phyloP scores from a whole-genome alignment of 148 eudicot species.

The Drosera capensis region DNA sequence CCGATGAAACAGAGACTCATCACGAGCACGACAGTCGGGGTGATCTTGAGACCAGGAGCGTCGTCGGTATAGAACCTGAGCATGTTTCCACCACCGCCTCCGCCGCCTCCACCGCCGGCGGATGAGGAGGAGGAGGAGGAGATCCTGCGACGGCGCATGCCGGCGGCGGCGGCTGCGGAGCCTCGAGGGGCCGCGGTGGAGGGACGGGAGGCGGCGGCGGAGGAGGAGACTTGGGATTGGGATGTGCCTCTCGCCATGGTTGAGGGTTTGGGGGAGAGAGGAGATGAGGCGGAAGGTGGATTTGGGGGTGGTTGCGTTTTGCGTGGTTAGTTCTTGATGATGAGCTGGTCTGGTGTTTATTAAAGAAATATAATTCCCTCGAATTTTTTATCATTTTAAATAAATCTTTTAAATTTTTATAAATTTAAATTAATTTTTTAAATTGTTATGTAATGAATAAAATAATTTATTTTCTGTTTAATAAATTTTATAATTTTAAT shows the following conservation, averaged over 20 bases:
- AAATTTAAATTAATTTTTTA: no score
- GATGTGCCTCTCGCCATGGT: constrained; percentile 11
- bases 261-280: no score
- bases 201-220: constrained; percentile 19
- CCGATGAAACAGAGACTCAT: not conserved
- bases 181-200: constrained; percentile 11
- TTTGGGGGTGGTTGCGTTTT: no score
- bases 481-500: no score
- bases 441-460: no score
- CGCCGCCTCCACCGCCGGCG: not conserved
- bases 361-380: no score
- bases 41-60: not conserved
- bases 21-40: not conserved
- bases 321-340: no score
- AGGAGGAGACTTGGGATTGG: constrained; percentile 8
- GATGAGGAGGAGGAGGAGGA: constrained; percentile 7
- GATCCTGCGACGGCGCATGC: constrained; percentile 1
- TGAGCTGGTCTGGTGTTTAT: no score
- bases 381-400: no score
- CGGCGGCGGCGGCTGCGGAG: not conserved
- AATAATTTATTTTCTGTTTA: no score
- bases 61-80: constrained; percentile 1
- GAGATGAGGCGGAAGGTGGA: no score
- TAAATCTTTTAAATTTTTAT: no score
- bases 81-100: not conserved